Evolutionary conservation across 2,329 filamentous ascomycete species (phyloP), one percentile per base, ranked within the genome.

Genomic region (Venturia asperata): DNA sequence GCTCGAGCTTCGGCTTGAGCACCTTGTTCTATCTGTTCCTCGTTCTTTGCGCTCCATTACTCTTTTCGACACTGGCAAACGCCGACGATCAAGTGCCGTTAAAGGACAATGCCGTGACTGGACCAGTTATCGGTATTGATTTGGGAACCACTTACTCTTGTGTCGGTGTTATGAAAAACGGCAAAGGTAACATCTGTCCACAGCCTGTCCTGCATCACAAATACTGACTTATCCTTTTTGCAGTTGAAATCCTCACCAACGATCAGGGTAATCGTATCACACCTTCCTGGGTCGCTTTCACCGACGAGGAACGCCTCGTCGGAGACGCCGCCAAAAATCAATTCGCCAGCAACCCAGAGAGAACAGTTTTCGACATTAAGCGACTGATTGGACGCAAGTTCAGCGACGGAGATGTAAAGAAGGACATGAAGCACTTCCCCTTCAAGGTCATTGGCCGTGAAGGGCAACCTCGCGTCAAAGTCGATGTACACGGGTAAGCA

Each of bases 361-460:
- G 77, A 68, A 82, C 80, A 64, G 73, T 82, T 67, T 82, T 80
- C 74, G 75, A 77, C 66, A 74, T 77, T 66, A 82, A 82, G 77
- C 78, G 80, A 73, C 73, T 82, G 66, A 82, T 82, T 69, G 80
- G 80, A 47, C 77, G 79, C 70, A 82, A 81, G 74, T 82, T 75
- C 73, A 75, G 74, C 71, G 66, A 77, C 77, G 90, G 88, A 82
- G 90, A 95, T 69, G 88, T 97, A 70, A 92, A 97, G 82, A 84
- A 82, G 76, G 94, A 99, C 76, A 85, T 94, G 76, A 97, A 99
- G 90, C 90, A 97, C 84, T 97, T 96, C 85, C 93, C 94, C 74
- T 99, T 93, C 89, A 91, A 91, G 82, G 90, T 99, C 68, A 76
- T 91, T 74, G 85, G 89, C 83, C 92, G 94, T 83, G 86, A 89